A percentile compares a stretch with the other conserved stretches of the same genome.
Conservation (phyloP, 2,329 filamentous ascomycete species). For the Diplocarpon rosae region DNA sequence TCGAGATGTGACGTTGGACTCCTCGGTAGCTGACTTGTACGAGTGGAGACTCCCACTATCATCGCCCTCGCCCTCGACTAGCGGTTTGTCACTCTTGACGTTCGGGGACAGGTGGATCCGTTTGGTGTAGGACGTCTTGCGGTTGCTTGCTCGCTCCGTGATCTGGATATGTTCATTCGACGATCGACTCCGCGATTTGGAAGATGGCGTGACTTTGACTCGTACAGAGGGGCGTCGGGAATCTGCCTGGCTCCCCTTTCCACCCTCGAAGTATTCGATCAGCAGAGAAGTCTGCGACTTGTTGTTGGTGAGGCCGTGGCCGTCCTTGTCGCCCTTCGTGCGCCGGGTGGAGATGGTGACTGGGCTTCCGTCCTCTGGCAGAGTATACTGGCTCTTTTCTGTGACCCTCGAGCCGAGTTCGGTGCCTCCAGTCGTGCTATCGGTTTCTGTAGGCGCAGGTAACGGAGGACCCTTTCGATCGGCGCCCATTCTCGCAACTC, state of each 20-base stretch:
- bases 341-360: slow-evolving; percentile 79
- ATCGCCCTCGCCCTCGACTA: slow-evolving; percentile 40
- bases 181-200: slow-evolving; percentile 33
- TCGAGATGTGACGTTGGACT: slow-evolving; percentile 60
- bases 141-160: slow-evolving; percentile 64
- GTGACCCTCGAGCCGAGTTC: slow-evolving; percentile 56
- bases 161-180: slow-evolving; percentile 72
- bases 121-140: slow-evolving; percentile 58
- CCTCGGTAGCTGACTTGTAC: slow-evolving; percentile 67
- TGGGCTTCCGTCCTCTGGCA: slow-evolving; percentile 79
- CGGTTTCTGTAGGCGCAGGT: slow-evolving; percentile 67
- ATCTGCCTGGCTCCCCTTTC: slow-evolving; percentile 41
- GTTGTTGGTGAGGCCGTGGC: slow-evolving; percentile 37
- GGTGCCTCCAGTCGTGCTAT: slow-evolving; percentile 45
- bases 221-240: slow-evolving; percentile 56
- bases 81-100: slow-evolving; percentile 31
- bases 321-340: slow-evolving; percentile 44
- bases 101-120: slow-evolving; percentile 51
- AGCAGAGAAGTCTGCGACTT: slow-evolving; percentile 59
- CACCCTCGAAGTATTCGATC: slow-evolving; percentile 67
- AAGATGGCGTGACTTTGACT: slow-evolving; percentile 60
- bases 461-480: slow-evolving; percentile 49
- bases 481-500: slow-evolving; percentile 26
- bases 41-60: slow-evolving; percentile 56
- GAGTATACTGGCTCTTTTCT: slow-evolving; percentile 61